phyloP scores from a whole-genome alignment of 2,329 filamentous ascomycete species.

The Aspergillus glaucus region DNA sequence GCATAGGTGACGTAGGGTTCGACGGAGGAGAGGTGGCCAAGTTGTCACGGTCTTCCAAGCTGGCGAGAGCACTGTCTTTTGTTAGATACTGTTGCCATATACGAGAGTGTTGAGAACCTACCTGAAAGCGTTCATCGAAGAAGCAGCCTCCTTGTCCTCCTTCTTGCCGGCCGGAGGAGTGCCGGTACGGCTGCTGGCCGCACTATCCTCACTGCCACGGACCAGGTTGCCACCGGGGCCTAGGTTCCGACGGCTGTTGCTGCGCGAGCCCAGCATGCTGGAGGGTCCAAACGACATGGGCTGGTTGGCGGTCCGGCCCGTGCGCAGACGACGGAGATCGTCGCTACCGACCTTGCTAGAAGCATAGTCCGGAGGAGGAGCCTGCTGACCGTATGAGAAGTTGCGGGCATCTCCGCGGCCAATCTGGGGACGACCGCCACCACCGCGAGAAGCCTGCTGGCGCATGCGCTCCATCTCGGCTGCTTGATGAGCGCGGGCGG shows the following conservation, averaged over 20 bases:
- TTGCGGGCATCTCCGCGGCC: slow-evolving; percentile 84
- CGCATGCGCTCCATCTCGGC: slow-evolving; percentile 60
- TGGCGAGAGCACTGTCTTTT: slow-evolving; percentile 39
- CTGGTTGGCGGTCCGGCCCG: slow-evolving; percentile 57
- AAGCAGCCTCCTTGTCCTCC: slow-evolving; percentile 55
- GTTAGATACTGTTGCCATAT: not conserved
- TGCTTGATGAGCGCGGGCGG: slow-evolving; percentile 71
- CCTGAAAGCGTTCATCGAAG: slow-evolving; percentile 88
- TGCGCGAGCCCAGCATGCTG: slow-evolving; percentile 81
- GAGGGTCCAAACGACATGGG: slow-evolving; percentile 69
- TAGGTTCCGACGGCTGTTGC: slow-evolving; percentile 70
- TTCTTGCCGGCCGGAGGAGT: slow-evolving; percentile 69
- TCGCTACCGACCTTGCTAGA: slow-evolving; percentile 84
- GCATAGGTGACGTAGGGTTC: slow-evolving; percentile 42
- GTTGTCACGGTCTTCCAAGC: slow-evolving; percentile 41
- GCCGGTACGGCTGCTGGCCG: slow-evolving; percentile 78
- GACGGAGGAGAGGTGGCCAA: slow-evolving; percentile 45
- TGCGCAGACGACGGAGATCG: slow-evolving; percentile 72
- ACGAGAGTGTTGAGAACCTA: slow-evolving; percentile 44
- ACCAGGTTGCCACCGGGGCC: slow-evolving; percentile 67
- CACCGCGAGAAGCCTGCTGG: slow-evolving; percentile 51
- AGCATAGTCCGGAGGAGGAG: slow-evolving; percentile 62
- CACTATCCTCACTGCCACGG: slow-evolving; percentile 76
- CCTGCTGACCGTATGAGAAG: slow-evolving; percentile 66
- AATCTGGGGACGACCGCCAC: slow-evolving; percentile 60